These are phyloP conservation scores for Tolypocladium ovalisporum DNA, from an alignment of 2,329 filamentous ascomycete species.

Conservation along the genomic window DNA sequence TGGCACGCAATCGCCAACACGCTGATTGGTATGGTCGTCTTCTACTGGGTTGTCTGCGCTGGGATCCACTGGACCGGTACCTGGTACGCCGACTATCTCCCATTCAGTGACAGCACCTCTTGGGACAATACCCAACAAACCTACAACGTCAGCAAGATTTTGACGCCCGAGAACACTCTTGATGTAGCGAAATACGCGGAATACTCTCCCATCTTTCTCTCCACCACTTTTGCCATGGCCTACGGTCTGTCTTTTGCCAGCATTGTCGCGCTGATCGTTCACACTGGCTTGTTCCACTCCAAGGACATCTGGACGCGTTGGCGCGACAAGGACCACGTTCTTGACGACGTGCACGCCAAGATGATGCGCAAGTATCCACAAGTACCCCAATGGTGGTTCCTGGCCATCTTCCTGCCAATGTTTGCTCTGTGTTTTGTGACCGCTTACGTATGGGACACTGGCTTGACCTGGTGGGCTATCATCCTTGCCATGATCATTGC, in stretches of 20 bases:
- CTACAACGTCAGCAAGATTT: slow-evolving; percentile 41
- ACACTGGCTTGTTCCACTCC: slow-evolving; percentile 24
- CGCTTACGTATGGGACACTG: slow-evolving; percentile 12
- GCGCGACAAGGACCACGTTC: slow-evolving; percentile 31
- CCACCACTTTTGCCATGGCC: slow-evolving; percentile 32
- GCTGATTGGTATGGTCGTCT: slow-evolving; percentile 29
- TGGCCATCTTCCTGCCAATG: slow-evolving; percentile 17
- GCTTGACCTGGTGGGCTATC: slow-evolving; percentile 17
- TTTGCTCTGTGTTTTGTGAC: slow-evolving; percentile 20
- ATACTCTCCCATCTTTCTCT: slow-evolving; percentile 44
- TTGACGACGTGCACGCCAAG: slow-evolving; percentile 22
- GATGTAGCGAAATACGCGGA: slow-evolving; percentile 35
- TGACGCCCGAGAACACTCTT: slow-evolving; percentile 34
- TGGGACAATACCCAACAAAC: slow-evolving; percentile 43
- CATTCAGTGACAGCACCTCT: slow-evolving; percentile 38
- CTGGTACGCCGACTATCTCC: slow-evolving; percentile 40
- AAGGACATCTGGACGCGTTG: slow-evolving; percentile 33
- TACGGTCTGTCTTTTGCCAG: slow-evolving; percentile 32
- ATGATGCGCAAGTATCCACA: slow-evolving; percentile 22
- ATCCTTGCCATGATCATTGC: slow-evolving; percentile 15
- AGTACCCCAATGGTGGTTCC: slow-evolving; percentile 30
- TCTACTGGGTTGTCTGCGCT: slow-evolving; percentile 31
- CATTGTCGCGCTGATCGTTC: slow-evolving; percentile 31
- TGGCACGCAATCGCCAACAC: slow-evolving; percentile 35
- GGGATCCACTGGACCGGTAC: slow-evolving; percentile 34